Base-by-base conservation (phyloP, 192 early-diverging fungal genomes). In the Backusella mclennaniae region DNA sequence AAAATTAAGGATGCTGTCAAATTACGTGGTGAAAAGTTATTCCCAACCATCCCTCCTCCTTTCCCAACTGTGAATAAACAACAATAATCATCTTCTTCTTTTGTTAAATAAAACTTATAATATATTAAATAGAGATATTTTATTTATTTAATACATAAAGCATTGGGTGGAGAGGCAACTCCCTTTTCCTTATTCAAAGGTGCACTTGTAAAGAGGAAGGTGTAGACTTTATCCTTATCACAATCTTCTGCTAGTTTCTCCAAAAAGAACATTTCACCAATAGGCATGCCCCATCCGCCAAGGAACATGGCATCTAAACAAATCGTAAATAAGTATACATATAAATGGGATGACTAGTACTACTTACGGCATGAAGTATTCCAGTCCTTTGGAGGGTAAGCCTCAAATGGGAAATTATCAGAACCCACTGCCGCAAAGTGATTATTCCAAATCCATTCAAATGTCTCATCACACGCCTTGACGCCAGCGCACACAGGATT, bases 1-100 rank as follows among this genome's bases (percentile, higher is more conserved):
- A 89, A 90, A 83, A 88, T 99, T 12, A 88, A 87, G 73, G 97
- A 99, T 87, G 93, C 96, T 21, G 85, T 96, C 79, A 93, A 92
- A 79, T 90, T 94, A 75, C 82, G 86, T 39, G 87, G 88, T 31
- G 84, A 86, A 56, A 86, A 86, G 67, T 79, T 87, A 77, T 93
- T 92, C 75, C 92, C 92, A 74, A 66, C 80, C 36, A 77, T 85
- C 3, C 81, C 89, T 35, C 86, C 90, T 63, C 93, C 93, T 31
- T 92, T 95, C 84, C 94, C 94, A 5, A 95, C 94, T 31, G 85
- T 86, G 35, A 84, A 53, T 75, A 75, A 75, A 49, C 41, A 75
- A 67, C 44, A 69, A 33, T 21, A 35, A 69, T n/a, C n/a, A 21
- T 39, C 19, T 3, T 19, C 14, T 35, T 35, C 6, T 35, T 63